Evolutionary conservation across 2,329 filamentous ascomycete species (phyloP), one percentile per base, ranked within the genome.

Genomic region (Penicillium thymicola): DNA sequence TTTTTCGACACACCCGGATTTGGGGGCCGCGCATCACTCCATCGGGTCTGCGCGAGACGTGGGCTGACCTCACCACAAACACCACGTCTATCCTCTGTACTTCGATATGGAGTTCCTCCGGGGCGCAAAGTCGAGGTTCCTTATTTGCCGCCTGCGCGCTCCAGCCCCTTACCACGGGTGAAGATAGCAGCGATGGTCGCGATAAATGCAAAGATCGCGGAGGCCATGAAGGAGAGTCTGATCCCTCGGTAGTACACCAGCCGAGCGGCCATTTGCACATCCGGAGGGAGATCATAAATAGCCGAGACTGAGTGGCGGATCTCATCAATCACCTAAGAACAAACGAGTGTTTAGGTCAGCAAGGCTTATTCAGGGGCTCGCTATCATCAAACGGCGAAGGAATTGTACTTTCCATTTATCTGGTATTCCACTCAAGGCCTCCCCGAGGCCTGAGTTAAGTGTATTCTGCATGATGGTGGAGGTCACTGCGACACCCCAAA

Each of bases 381-480:
- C 27, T 16, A 14, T 49, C 18, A 41, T 36, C 28, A n/a, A n/a
- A 50, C 21, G 9, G 55, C 16, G 57, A 61, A 59, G 65, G 59
- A 63, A 55, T 68, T 77, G 62, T 81, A 85, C 83, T 76, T 76
- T 79, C 72, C 77, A 79, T 78, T 84, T 85, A 61, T 85, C 76
- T 58, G 81, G 76, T 67, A 86, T 73, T 67, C 78, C 80, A 65
- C 73, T 77, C 69, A 87, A 72, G 61, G 79, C 83, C 58, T 75
- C 71, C 5, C 81, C 80, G 27, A 88, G 75, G 58, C 78, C 76
- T 62, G 78, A 72, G 63, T 77, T 82, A 61, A 88, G 76, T 54
- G 81, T 82, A 55, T 83, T 87, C 70, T 88, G 85, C 34, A 86
- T 77, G 43, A 88, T 84, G 7, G 84, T 80, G 9, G 84, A 85